Conservation (phyloP, 1,284 basidiomycete species). For the Cutaneotrichosporon arboriforme region DNA sequence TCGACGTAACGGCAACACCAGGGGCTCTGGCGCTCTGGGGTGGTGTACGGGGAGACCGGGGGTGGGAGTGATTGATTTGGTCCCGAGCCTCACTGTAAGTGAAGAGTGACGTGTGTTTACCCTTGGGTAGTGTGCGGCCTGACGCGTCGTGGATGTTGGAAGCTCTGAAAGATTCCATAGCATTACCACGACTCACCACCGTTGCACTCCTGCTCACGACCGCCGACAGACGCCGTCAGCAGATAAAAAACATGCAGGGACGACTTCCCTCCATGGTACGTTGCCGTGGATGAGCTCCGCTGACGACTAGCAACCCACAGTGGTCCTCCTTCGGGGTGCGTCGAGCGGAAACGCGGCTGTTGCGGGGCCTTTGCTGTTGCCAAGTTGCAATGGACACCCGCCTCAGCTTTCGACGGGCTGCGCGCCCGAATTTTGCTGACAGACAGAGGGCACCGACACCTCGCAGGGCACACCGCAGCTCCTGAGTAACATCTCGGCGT, state of each 20-base stretch:
- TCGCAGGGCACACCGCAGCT: constrained; percentile 93
- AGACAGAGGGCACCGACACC: constrained; percentile 84
- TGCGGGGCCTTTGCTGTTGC: background rate
- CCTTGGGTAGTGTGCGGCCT: background rate
- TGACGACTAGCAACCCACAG: constrained; percentile 75
- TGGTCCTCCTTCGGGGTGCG: constrained; percentile 70
- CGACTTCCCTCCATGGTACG: constrained; percentile 46
- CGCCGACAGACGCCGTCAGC: background rate
- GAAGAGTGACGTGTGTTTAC: background rate
- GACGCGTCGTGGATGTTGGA: constrained; percentile 5
- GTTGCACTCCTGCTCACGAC: background rate
- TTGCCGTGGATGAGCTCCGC: background rate
- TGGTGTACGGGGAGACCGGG: background rate
- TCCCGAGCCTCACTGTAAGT: background rate
- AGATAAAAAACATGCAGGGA: constrained; percentile 35
- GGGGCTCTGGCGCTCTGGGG: too few relatives aligned
- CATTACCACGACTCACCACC: background rate
- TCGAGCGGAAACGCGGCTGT: constrained; percentile 5
- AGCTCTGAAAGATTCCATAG: constrained; percentile 10
- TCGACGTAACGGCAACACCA: constrained; percentile 1
- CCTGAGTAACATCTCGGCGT: constrained; percentile 93
- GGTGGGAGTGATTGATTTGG: background rate
- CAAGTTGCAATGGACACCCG: too few relatives aligned
- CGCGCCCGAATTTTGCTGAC: too few relatives aligned
- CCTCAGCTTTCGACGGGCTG: too few relatives aligned